These are phyloP conservation scores for Medicago truncatula DNA, from an alignment of 306 rosid genomes.

Conservation along the genomic window MtrunA17r5.0-ANR NC_053049.1:10098501-10099000, in stretches of 20 bases:
- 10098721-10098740: slow-evolving; percentile 11
- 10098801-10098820: too few relatives aligned
- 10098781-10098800: neutral
- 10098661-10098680: slow-evolving; percentile 6
- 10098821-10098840: too few relatives aligned
- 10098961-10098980: slow-evolving; percentile 6
- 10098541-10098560: slow-evolving; percentile 6
- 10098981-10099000: neutral
- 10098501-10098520: slow-evolving; percentile 44
- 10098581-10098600: slow-evolving; percentile 18
- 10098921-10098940: neutral
- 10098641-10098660: neutral
- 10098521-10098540: neutral
- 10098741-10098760: neutral
- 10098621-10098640: neutral
- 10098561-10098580: slow-evolving; percentile 40
- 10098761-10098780: neutral
- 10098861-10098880: too few relatives aligned
- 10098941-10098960: neutral
- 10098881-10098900: too few relatives aligned
- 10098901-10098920: neutral
- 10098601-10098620: neutral
- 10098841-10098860: too few relatives aligned
- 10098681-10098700: neutral
- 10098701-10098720: neutral